Conservation (phyloP, 2,329 filamentous ascomycete species). For the Aureobasidium sp. region DNA sequence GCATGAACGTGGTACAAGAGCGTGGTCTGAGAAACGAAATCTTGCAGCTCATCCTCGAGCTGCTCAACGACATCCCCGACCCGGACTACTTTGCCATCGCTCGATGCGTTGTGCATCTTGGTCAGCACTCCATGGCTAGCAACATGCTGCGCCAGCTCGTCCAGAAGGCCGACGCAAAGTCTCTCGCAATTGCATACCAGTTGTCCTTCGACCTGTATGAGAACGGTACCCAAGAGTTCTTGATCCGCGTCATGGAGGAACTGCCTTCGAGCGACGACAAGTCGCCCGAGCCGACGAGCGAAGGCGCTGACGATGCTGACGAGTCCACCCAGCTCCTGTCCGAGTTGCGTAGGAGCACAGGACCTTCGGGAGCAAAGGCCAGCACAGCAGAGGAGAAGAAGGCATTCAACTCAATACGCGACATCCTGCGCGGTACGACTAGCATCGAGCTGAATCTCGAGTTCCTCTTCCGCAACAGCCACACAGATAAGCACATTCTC, state of each 20-base stretch:
- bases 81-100: slow-evolving; percentile 98
- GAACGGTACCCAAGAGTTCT: slow-evolving; percentile 95
- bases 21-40: slow-evolving; percentile 78
- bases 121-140: slow-evolving; percentile 85
- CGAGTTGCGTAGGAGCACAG: slow-evolving; percentile 49
- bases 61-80: slow-evolving; percentile 85
- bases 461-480: slow-evolving; percentile 93
- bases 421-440: slow-evolving; percentile 77
- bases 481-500: slow-evolving; percentile 81
- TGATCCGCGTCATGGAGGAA: slow-evolving; percentile 79
- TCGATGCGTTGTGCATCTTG: slow-evolving; percentile 92
- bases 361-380: slow-evolving; percentile 25
- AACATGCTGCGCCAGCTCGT: slow-evolving; percentile 78
- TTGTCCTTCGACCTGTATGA: slow-evolving; percentile 98
- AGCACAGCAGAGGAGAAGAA: slow-evolving; percentile 46
- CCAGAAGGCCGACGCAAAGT: slow-evolving; percentile 67
- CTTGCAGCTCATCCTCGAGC: slow-evolving; percentile 80
- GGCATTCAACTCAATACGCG: slow-evolving; percentile 50
- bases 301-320: slow-evolving; percentile 39
- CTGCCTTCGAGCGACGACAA: slow-evolving; percentile 55
- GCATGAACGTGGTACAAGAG: slow-evolving; percentile 97
- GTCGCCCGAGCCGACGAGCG: slow-evolving; percentile 33
- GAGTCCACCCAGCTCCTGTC: slow-evolving; percentile 55
- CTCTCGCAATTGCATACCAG: slow-evolving; percentile 84
- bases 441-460: slow-evolving; percentile 93